Evolutionary conservation across 495 filamentous ascomycete species (phyloP).

Genomic region (Xanthoparmelia taractica): DNA sequence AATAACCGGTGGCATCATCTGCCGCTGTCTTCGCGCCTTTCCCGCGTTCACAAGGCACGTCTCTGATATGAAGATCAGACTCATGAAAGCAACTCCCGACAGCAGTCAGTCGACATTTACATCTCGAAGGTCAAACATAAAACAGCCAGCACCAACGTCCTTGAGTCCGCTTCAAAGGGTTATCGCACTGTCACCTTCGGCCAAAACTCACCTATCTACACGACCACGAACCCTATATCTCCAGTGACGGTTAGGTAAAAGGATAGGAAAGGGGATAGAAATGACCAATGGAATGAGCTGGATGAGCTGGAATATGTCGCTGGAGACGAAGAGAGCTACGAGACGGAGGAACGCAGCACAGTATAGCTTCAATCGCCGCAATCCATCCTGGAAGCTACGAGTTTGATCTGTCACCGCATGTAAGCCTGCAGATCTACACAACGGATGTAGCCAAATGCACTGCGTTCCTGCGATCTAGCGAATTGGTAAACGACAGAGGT

Average conservation of each 20-base stretch:
- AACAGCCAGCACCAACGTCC: neutral
- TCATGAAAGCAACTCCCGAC: neutral
- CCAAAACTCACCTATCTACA: neutral
- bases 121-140: neutral
- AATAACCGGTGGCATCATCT: constrained; percentile 15
- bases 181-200: no score
- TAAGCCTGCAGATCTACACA: no score
- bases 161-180: no score
- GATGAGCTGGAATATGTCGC: neutral
- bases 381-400: no score
- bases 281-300: neutral
- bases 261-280: neutral
- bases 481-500: no score
- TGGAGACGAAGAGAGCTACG: neutral
- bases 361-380: neutral
- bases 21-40: constrained; percentile 10
- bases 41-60: constrained; percentile 14
- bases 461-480: no score
- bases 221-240: neutral
- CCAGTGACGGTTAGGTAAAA: neutral
- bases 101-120: neutral
- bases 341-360: neutral
- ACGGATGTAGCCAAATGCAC: no score
- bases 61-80: neutral
- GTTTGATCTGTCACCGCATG: no score